Base-by-base conservation (phyloP, 2,329 filamentous ascomycete genomes). In the Sporothrix humicola region DNA sequence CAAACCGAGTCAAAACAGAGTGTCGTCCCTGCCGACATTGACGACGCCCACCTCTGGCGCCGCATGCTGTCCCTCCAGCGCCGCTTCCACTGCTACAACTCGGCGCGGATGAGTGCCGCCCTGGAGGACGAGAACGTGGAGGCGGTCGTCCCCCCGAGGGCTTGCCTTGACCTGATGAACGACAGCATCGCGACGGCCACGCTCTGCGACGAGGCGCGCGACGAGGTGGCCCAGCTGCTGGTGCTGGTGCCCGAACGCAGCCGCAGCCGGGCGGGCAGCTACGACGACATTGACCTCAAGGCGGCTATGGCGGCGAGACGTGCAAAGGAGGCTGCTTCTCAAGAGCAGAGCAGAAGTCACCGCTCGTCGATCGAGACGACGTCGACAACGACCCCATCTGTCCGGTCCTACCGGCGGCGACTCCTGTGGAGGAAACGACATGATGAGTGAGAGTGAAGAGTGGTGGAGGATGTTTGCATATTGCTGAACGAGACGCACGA, bases 51-150 rank as follows among this genome's bases (percentile, higher is more conserved):
- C n/a, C 78, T 85, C 7, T 85, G 83, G 83, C 78, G 77, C 54
- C 81, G 82, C 70, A 84, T 85, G 83, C 79, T 85, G 10, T 81
- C 80, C 1, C 79, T 84, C 8, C 83, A 85, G 78, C 79, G 79
- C 26, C 79, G 76, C 13, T 84, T 81, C 73, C 81, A 83, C 69
- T 84, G 83, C 77, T 85, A 85, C 77, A 84, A 83, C 71, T 84
- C 82, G 23, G 82, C 83, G 15, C 77, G 83, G 50, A 84, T 85
- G 81, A 81, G 81, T 52, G 83, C 83, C 1, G 83, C 83, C 1
- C 78, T 84, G 23, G 81, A 82, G 59, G 80, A 80, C n/a, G 79
- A 79, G 10, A 77, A 80, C 10, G 77, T 81, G 9, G 80, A 80
- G 72, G 76, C 78, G 13, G 73, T 81, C 63, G 79, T 82, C 69